Base-by-base conservation (phyloP, 2,329 filamentous ascomycete species). In the Colletotrichum godetiae region DNA sequence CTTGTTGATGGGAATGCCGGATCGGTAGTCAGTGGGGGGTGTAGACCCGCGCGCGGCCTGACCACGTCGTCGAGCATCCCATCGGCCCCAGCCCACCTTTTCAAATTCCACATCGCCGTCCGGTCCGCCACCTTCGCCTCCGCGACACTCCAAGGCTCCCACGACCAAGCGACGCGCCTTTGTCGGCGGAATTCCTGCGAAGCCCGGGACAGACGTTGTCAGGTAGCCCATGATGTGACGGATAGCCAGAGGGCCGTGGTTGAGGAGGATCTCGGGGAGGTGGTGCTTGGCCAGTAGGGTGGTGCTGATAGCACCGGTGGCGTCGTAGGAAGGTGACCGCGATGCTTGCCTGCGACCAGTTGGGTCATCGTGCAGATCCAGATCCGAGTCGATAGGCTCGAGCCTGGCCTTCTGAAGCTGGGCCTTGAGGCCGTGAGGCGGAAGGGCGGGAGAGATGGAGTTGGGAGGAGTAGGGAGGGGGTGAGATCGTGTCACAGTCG, bases 11-110 rank as follows among this genome's bases (percentile, higher is more conserved):
- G 90, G 89, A 74, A 92, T 91, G 75, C 86, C 88, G 33, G 84
- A 81, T 59, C 84, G 82, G 77, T 86, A 86, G 80, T 81, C 79
- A 77, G 78, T 85, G 81, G 81, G 86, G 80, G 76, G 81, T 78
- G 77, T 82, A 80, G 81, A 86, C 66, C 69, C 79, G 76, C 87
- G 86, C 74, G 85, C 78, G 56, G 88, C 85, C 74, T 94, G 90
- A 67, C 92, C 94, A 78, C 91, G 91, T 81, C 91, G 88, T 80
- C 92, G 92, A 74, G 95, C 97, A 82, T 97, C 94, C 96, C 96
- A 99, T 76, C 95, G 92, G 73, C 97, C 97, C 96, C 96, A 98
- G 80, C 96, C 96, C 72, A 98, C 95, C 87, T 98, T 98, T 82
- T 97, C 94, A 80, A 97, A 98, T 80, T 92, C 89, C 78, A 97